A percentile compares a stretch with the other conserved stretches of the same genome.
Evolutionary conservation across 495 filamentous ascomycete genomes (phyloP).

Genomic region (Xanthoparmelia taractica): DNA sequence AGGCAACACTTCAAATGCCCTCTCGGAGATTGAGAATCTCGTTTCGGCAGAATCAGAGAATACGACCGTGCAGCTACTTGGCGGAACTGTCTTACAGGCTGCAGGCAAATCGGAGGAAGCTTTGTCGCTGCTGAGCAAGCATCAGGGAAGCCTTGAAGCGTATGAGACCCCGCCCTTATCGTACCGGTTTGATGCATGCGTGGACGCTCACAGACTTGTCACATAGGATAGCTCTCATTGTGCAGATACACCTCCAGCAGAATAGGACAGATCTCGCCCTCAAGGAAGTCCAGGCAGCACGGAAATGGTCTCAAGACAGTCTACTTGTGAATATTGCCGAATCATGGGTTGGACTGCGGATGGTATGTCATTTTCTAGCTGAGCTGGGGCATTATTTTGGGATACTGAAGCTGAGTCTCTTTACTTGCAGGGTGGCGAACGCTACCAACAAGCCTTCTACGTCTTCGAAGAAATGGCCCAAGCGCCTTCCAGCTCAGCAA

Average conservation of each 20-base stretch:
- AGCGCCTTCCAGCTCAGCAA: slow-evolving; percentile 61
- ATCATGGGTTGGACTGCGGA: slow-evolving; percentile 83
- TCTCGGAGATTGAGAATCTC: slow-evolving; percentile 57
- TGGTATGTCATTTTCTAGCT: slow-evolving; percentile 44
- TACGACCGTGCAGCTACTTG: slow-evolving; percentile 68
- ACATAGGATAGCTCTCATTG: slow-evolving; percentile 58
- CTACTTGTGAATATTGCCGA: slow-evolving; percentile 90
- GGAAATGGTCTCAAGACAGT: slow-evolving; percentile 93
- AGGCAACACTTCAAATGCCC: slow-evolving; percentile 54
- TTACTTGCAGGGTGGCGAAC: slow-evolving; percentile 69
- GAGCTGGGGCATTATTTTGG: too few species aligned
- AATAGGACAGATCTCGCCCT: slow-evolving; percentile 83
- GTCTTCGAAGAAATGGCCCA: slow-evolving; percentile 96
- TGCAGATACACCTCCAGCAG: slow-evolving; percentile 86
- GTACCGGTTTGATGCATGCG: background rate
- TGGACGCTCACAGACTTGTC: slow-evolving; percentile 12
- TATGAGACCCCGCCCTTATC: slow-evolving; percentile 36
- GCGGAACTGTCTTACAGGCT: slow-evolving; percentile 67
- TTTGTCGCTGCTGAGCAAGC: slow-evolving; percentile 64
- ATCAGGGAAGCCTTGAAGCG: slow-evolving; percentile 78
- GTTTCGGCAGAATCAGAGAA: slow-evolving; percentile 61
- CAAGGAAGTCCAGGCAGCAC: slow-evolving; percentile 82
- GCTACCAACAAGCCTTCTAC: slow-evolving; percentile 96
- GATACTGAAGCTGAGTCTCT: slow-evolving; percentile 6
- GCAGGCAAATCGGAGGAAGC: slow-evolving; percentile 78